Evolutionary conservation across 2,329 filamentous ascomycete genomes (phyloP).

Genomic region (Alternaria angustiovoidea): DNA sequence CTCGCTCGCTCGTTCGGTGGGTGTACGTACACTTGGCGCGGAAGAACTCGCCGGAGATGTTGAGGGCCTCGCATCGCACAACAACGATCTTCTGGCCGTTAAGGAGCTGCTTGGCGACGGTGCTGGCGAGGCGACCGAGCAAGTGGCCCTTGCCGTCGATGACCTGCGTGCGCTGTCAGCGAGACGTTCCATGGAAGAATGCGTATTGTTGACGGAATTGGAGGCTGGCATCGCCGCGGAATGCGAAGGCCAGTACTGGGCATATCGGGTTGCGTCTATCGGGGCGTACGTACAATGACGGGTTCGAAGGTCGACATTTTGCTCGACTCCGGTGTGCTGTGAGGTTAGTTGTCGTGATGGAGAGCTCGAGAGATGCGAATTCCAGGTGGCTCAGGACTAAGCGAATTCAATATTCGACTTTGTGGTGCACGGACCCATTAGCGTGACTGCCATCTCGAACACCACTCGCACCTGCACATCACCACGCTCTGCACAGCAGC

Average conservation of each 20-base stretch:
- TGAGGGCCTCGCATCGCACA: conserved; percentile 97
- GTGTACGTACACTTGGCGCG: conserved; percentile 95
- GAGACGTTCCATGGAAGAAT: conserved; percentile 16
- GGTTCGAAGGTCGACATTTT: conserved; percentile 73
- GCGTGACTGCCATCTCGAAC: conserved; percentile 9
- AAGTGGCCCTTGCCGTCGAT: conserved; percentile 99
- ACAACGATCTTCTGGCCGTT: conserved; percentile 99
- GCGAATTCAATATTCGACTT: conserved; percentile 14
- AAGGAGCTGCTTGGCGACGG: conserved; percentile 98
- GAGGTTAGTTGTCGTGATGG: conserved; percentile 40
- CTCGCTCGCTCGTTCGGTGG: conserved; percentile 25
- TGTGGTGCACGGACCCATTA: conserved; percentile 15
- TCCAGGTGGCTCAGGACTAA: conserved; percentile 16
- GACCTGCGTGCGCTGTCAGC: conserved; percentile 61
- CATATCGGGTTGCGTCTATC: conserved; percentile 19
- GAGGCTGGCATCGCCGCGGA: conserved; percentile 16
- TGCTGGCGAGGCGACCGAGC: conserved; percentile 97
- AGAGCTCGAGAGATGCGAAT: conserved; percentile 23
- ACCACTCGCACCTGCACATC: not conserved
- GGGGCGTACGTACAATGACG: conserved; percentile 65
- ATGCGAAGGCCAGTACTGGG: conserved; percentile 18
- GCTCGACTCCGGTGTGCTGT: conserved; percentile 46
- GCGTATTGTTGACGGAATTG: conserved; percentile 12
- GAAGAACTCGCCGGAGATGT: conserved; percentile 99
- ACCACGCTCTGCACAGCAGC: not conserved